Evolutionary conservation across 352 stramenopile species (phyloP).

Genomic region (Phytophthora capsici): DNA sequence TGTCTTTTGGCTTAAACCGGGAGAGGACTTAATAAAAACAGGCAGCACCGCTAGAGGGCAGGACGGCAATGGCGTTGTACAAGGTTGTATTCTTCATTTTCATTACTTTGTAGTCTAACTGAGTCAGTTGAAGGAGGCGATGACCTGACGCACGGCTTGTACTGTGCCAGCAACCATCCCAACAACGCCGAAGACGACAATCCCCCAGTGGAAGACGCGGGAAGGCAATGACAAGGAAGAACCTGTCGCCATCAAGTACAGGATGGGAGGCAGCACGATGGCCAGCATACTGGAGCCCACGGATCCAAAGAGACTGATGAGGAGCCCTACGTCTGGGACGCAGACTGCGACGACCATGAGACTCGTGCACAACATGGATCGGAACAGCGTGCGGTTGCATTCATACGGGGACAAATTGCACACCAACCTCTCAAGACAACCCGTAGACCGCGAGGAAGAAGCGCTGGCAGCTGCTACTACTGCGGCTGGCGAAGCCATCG

Average conservation of each 20-base stretch:
- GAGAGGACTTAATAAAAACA: slow-evolving; percentile 20
- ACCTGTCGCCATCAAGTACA: slow-evolving; percentile 61
- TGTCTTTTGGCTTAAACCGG: slow-evolving; percentile 13
- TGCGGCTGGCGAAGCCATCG: slow-evolving; percentile 29
- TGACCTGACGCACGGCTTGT: slow-evolving; percentile 61
- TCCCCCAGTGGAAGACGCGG: slow-evolving; percentile 48
- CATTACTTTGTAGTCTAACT: slow-evolving; percentile 23
- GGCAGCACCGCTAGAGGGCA: slow-evolving; percentile 23
- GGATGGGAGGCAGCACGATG: slow-evolving; percentile 73
- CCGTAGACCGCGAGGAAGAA: slow-evolving; percentile 27
- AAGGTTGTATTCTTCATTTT: slow-evolving; percentile 15
- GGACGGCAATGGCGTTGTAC: slow-evolving; percentile 19
- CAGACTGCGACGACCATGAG: slow-evolving; percentile 82
- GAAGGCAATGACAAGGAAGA: slow-evolving; percentile 48
- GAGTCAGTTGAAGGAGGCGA: slow-evolving; percentile 40
- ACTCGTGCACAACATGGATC: slow-evolving; percentile 80
- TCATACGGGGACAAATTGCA: slow-evolving; percentile 73
- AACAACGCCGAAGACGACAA: slow-evolving; percentile 58
- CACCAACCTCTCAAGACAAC: slow-evolving; percentile 51
- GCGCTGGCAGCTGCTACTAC: slow-evolving; percentile 23
- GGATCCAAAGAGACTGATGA: slow-evolving; percentile 84
- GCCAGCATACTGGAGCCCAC: slow-evolving; percentile 83
- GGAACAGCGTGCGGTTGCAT: slow-evolving; percentile 80
- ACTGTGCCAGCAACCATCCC: slow-evolving; percentile 75
- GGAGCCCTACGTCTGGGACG: slow-evolving; percentile 68